Evolutionary conservation across 1,139 yeast genomes (phyloP).

Genomic region (Lodderomyces jiufengensis): DNA sequence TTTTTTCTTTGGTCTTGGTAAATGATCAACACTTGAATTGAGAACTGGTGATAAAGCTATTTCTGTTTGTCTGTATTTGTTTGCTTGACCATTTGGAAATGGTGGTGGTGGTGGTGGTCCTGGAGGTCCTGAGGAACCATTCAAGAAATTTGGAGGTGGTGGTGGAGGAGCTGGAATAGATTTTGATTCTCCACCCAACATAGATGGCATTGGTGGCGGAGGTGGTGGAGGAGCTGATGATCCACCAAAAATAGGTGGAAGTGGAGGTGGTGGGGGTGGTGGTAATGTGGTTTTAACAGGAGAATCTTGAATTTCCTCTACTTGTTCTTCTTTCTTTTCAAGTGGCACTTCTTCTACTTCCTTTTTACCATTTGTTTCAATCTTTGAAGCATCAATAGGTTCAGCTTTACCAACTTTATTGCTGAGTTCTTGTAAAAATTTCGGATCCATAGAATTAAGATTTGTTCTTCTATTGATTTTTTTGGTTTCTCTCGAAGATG

Average conservation of each 20-base stretch:
- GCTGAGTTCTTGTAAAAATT: slow-evolving; percentile 56
- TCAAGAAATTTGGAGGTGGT: slow-evolving; percentile 17
- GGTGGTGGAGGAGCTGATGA: slow-evolving; percentile 20
- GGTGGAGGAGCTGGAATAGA: slow-evolving; percentile 32
- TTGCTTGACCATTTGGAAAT: slow-evolving; percentile 18
- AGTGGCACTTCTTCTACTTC: neutral
- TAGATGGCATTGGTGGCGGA: slow-evolving; percentile 19
- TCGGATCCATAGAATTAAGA: slow-evolving; percentile 45
- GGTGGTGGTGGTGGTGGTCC: slow-evolving; percentile 23
- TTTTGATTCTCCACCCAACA: slow-evolving; percentile 13
- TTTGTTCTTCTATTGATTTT: slow-evolving; percentile 29
- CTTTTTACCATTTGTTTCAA: neutral
- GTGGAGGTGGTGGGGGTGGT: slow-evolving; percentile 21
- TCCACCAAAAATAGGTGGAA: neutral
- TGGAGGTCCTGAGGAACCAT: slow-evolving; percentile 15
- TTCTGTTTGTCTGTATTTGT: neutral
- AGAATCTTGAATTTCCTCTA: neutral
- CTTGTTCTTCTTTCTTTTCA: neutral
- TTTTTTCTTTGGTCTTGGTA: slow-evolving; percentile 75
- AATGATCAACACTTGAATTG: slow-evolving; percentile 48
- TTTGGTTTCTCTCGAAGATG: slow-evolving; percentile 19
- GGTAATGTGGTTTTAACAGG: neutral
- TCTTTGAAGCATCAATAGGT: slow-evolving; percentile 23
- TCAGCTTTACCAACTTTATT: slow-evolving; percentile 44
- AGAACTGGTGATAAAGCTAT: slow-evolving; percentile 23